phyloP scores from a whole-genome alignment of 2,329 filamentous ascomycete genomes.

The Septoria petroselini region DNA sequence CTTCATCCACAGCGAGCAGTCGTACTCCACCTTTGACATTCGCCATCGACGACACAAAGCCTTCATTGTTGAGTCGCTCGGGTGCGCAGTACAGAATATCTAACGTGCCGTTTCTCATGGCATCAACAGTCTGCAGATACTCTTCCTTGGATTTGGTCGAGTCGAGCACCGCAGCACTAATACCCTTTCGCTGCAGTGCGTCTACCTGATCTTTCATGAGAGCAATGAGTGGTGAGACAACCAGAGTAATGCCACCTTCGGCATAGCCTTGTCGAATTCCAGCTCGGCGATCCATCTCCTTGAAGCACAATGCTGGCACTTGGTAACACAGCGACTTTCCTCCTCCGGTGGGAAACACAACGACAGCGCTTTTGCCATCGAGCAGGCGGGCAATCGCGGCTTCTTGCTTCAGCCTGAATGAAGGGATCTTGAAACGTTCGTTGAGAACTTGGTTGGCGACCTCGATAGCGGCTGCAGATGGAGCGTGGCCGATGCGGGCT shows the following conservation, averaged over 20 bases:
- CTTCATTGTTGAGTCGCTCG: slow-evolving; percentile 60
- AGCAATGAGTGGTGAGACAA: slow-evolving; percentile 57
- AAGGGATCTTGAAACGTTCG: slow-evolving; percentile 42
- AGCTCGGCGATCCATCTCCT: slow-evolving; percentile 39
- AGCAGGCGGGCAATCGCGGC: slow-evolving; percentile 45
- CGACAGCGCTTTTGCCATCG: slow-evolving; percentile 44
- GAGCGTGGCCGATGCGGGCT: slow-evolving; percentile 1
- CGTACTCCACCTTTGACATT: slow-evolving; percentile 55
- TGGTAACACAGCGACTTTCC: slow-evolving; percentile 46
- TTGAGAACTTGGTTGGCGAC: slow-evolving; percentile 40
- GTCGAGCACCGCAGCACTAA: slow-evolving; percentile 55
- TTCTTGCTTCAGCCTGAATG: slow-evolving; percentile 49
- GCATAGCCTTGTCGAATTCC: slow-evolving; percentile 32
- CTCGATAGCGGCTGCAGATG: slow-evolving; percentile 12
- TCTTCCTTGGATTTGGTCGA: slow-evolving; percentile 52
- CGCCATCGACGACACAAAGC: slow-evolving; percentile 56
- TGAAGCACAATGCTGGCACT: slow-evolving; percentile 46
- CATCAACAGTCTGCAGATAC: slow-evolving; percentile 44
- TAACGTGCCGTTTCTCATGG: slow-evolving; percentile 49
- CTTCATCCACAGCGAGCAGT: slow-evolving; percentile 57
- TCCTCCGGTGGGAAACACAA: slow-evolving; percentile 43
- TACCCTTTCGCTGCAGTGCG: slow-evolving; percentile 49
- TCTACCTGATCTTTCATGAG: slow-evolving; percentile 63
- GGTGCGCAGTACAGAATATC: slow-evolving; percentile 59
- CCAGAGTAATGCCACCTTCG: slow-evolving; percentile 53